Evolutionary conservation across 495 filamentous ascomycete genomes (phyloP).

Genomic region (Talaromyces adpressus): DNA sequence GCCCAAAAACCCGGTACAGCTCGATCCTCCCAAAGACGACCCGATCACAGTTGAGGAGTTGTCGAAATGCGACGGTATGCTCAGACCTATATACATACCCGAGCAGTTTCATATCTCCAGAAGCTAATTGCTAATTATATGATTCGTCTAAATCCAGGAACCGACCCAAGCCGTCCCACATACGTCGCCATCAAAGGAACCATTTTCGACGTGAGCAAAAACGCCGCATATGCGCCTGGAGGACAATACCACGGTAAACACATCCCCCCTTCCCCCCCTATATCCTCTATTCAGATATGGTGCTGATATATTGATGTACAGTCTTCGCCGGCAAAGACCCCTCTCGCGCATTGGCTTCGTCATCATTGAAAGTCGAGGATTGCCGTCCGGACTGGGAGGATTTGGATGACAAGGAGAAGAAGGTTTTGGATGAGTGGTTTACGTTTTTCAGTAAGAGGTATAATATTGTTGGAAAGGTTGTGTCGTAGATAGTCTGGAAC

Average conservation of each 20-base stretch:
- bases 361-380: conserved; percentile 81
- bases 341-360: conserved; percentile 78
- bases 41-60: conserved; percentile 69
- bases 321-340: conserved; percentile 95
- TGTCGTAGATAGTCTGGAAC: conserved; percentile 18
- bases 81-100: neutral
- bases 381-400: conserved; percentile 79
- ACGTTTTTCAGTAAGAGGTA: conserved; percentile 96
- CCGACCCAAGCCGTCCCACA: conserved; percentile 60
- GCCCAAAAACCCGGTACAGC: conserved; percentile 74
- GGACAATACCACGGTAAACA: conserved; percentile 74
- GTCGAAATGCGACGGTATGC: conserved; percentile 72
- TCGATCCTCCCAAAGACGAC: conserved; percentile 84
- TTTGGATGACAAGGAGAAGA: conserved; percentile 80
- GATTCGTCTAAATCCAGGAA: conserved; percentile 25
- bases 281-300: neutral
- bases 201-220: conserved; percentile 89
- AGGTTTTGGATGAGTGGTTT: conserved; percentile 79
- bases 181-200: conserved; percentile 95
- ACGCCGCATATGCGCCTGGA: conserved; percentile 74
- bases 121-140: neutral
- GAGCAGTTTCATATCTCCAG: neutral
- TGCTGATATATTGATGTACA: conserved; percentile 22
- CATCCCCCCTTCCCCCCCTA: neutral
- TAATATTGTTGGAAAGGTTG: conserved; percentile 79